These are phyloP conservation scores for Gyromitra esculenta DNA, from an alignment of 2,329 filamentous ascomycete genomes.

Conservation along the genomic window DNA sequence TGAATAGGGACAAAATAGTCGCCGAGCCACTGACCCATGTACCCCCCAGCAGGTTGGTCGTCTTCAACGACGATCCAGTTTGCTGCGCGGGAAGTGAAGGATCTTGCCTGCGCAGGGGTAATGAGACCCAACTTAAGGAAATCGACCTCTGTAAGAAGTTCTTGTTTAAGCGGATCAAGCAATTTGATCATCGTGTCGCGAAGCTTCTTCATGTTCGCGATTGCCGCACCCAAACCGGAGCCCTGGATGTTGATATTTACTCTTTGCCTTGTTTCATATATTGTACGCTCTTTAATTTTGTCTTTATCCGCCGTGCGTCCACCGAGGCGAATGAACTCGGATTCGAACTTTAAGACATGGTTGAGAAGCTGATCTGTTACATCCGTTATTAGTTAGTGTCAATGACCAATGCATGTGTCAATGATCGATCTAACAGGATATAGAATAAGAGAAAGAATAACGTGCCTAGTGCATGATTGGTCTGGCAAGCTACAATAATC, in stretches of 20 bases:
- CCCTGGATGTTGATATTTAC: slow-evolving; percentile 60
- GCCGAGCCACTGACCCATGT: slow-evolving; percentile 69
- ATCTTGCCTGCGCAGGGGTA: slow-evolving; percentile 70
- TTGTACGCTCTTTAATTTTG: slow-evolving; percentile 71
- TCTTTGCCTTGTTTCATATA: slow-evolving; percentile 70
- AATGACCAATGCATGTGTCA: neutral
- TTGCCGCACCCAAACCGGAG: slow-evolving; percentile 61
- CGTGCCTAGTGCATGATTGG: slow-evolving; percentile 79
- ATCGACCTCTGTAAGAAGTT: slow-evolving; percentile 66
- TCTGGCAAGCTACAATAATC: slow-evolving; percentile 83
- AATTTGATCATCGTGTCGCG: slow-evolving; percentile 61
- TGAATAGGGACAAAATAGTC: slow-evolving; percentile 61
- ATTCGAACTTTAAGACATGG: slow-evolving; percentile 71
- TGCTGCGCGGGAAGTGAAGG: slow-evolving; percentile 62
- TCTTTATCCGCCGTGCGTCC: slow-evolving; percentile 73
- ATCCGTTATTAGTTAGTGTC: slow-evolving; percentile 11
- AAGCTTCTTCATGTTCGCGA: slow-evolving; percentile 62
- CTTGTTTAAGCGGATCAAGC: slow-evolving; percentile 62
- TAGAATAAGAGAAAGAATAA: neutral
- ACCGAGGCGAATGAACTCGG: slow-evolving; percentile 73
- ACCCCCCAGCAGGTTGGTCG: slow-evolving; percentile 58
- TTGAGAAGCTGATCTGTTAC: slow-evolving; percentile 75
- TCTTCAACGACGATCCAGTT: slow-evolving; percentile 59
- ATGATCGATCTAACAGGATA: neutral
- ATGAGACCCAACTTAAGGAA: slow-evolving; percentile 70